Evolutionary conservation across 495 filamentous ascomycete species (phyloP), one percentile per base, ranked within the genome.

Genomic region (Arthonia radiata): DNA sequence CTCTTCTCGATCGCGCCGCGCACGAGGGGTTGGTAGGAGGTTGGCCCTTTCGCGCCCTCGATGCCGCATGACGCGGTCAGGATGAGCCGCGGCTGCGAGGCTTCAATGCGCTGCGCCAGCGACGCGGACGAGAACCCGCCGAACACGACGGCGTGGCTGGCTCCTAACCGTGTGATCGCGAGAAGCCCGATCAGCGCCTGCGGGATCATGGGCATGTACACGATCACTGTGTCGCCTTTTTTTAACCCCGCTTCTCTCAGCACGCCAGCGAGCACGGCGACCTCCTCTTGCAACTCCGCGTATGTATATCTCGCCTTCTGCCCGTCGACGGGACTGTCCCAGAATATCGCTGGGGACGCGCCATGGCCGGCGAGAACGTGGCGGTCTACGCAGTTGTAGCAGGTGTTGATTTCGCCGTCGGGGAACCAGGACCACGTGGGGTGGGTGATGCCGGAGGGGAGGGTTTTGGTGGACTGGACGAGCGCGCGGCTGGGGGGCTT

Each of bases 121-220:
- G 82, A 75, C 11, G 57, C 52, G 4, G 79, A 50, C 0, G 77
- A 78, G 37, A 93, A 93, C 1, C 82, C 82, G 7, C 82, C 83
- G 44, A 93, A 93, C 2, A 93, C 82, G 5, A 83, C 80, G 3
- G 76, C 67, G 36, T 93, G 82, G 29, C 91, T 70, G 4, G 83
- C 82, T 13, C 83, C 83, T 1, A 93, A 53, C 0, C 81, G 71
- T 23, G 60, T 60, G 34, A 76, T 64, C 15, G 83, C 79, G 2
- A 92, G 66, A 13, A 80, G 74, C 13, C 75, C 81, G 26, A 89
- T 71, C 11, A 90, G 42, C 5, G 82, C 72, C 3, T 77, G 72
- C 1, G 82, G 83, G 18, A 93, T 80, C 82, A 93, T 92, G 29
- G 82, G 83, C 82, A 92, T 93, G 46, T 92, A 92, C 26, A 92